These are phyloP conservation scores for Tilletiopsis washingtonensis DNA, from an alignment of 1,284 basidiomycete genomes.

Conservation along the genomic window DNA sequence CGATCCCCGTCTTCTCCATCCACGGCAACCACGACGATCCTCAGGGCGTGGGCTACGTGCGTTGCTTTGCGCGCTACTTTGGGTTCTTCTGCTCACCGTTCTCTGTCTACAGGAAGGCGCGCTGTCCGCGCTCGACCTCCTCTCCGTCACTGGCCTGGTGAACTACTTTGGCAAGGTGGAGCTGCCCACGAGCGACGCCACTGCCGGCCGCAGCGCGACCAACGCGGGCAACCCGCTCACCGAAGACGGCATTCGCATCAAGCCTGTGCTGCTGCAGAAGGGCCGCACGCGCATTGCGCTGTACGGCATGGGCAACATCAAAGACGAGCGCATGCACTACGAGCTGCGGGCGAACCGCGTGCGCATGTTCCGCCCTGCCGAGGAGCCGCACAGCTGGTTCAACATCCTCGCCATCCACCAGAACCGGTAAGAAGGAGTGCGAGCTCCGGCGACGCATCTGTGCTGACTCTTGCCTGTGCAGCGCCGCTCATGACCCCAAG, in stretches of 20 bases:
- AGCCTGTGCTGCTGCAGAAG: conserved; percentile 81
- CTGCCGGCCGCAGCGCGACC: conserved; percentile 36
- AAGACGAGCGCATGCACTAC: conserved; percentile 90
- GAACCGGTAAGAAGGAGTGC: conserved; percentile 65
- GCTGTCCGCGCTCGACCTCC: conserved; percentile 84
- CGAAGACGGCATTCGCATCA: conserved; percentile 71
- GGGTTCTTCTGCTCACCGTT: too few relatives aligned
- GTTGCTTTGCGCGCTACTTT: too few relatives aligned
- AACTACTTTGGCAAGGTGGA: conserved; percentile 92
- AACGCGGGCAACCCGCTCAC: conserved; percentile 54
- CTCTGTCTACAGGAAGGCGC: conserved; percentile 75
- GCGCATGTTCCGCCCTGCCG: conserved; percentile 85
- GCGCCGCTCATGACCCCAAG: conserved; percentile 86
- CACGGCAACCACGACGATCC: conserved; percentile 99
- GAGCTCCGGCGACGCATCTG: neutral
- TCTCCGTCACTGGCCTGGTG: conserved; percentile 84
- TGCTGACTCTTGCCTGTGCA: conserved; percentile 48
- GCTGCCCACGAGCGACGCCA: conserved; percentile 43
- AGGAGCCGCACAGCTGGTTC: conserved; percentile 74
- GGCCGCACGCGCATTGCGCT: conserved; percentile 76
- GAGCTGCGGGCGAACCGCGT: conserved; percentile 88
- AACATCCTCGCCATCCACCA: conserved; percentile 90
- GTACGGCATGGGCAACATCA: conserved; percentile 94
- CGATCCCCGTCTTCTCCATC: conserved; percentile 93
- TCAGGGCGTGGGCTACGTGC: conserved; percentile 68